Percentiles rank a stretch among this genome's conserved stretches.
phyloP scores from a whole-genome alignment of 176 grass and related monocot genomes.

The Miscanthus lutarioriparius region DNA sequence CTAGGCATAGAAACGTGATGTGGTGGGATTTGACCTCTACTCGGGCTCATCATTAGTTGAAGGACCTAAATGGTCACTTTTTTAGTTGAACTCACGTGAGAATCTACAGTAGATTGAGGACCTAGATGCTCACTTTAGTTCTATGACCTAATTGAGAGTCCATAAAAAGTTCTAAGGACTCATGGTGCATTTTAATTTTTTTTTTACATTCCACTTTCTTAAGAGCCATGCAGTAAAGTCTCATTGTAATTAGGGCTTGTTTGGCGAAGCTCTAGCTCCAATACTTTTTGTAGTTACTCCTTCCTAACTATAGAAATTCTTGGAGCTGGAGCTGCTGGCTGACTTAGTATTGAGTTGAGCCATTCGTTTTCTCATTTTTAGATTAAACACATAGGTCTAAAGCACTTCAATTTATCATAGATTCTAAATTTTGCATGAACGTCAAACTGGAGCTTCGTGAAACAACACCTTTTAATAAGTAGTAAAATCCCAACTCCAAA shows the following conservation, averaged over 20 bases:
- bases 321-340: background rate
- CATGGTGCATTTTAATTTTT: no score
- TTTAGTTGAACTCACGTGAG: background rate
- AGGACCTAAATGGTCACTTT: background rate
- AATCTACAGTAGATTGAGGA: background rate
- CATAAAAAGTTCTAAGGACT: background rate
- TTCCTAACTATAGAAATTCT: background rate
- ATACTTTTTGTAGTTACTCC: background rate
- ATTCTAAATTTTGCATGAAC: background rate
- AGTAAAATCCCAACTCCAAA: background rate
- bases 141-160: background rate
- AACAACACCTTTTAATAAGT: background rate
- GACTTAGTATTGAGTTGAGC: background rate
- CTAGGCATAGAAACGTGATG: background rate
- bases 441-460: background rate
- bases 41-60: background rate
- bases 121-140: background rate
- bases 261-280: background rate
- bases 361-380: background rate
- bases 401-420: background rate
- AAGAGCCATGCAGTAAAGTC: background rate
- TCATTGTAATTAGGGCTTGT: background rate
- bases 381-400: background rate
- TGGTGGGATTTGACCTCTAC: background rate
- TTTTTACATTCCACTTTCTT: background rate